Evolutionary conservation across 2,329 filamentous ascomycete species (phyloP), one percentile per base, ranked within the genome.

Genomic region (Colletotrichum tabaci): DNA sequence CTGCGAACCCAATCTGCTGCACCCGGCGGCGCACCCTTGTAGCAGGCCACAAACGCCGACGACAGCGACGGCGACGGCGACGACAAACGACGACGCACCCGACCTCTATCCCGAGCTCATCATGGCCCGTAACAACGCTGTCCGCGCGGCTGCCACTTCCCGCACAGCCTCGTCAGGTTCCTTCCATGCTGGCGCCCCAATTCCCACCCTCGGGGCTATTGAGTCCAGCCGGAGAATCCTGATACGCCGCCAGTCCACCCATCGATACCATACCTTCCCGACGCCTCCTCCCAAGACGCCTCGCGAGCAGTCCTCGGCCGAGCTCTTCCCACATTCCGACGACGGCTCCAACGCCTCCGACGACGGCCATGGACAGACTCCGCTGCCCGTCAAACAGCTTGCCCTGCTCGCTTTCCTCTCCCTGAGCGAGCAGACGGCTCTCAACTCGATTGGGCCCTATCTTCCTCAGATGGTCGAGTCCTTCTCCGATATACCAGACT

Each of bases 401-500:
- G 88, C 91, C 6, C 89, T 98, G 15, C 86, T 99, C 44, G 96
- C 96, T 1, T 84, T 98, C 74, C 93, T 99, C 72, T 95, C 95
- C 8, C 87, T 99, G 26, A 93, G 94, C 65, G 96, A 99, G 80
- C 96, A 99, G 85, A 98, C 96, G 0, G 96, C 96, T 0, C 88
- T 99, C 79, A 99, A 99, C 82, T 98, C 95, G 26, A 98, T 99
- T 77, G 93, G 93, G 13, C 96, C 96, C 1, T 99, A 99, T 81
- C 89, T 99, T 2, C 96, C 96, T 0, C 90, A 95, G 76, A 98
- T 99, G 96, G 92, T 95, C 1, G 89, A 90, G 26, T 91, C 90
- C 1, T 98, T 98, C 79, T 93, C 94, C 1, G 94, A 94, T 73
- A 92, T 98, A 23, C 88, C 92, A 23, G 82, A 87, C 2, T 87